phyloP scores from a whole-genome alignment of 1,139 yeast species.

The Pichia sp. region DNA sequence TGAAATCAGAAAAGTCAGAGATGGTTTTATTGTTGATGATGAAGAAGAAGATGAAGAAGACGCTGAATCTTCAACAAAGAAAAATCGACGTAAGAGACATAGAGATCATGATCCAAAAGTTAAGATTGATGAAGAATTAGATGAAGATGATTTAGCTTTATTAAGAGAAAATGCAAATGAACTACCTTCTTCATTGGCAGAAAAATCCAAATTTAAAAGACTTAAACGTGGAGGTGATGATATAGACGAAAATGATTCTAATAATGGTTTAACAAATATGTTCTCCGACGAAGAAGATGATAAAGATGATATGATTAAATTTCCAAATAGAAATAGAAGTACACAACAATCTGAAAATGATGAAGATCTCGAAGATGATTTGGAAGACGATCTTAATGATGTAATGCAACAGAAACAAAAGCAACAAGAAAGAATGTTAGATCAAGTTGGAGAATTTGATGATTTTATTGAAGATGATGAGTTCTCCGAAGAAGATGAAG shows the following conservation, averaged over 20 bases:
- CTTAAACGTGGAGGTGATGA: slow-evolving; percentile 60
- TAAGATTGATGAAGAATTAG: slow-evolving; percentile 59
- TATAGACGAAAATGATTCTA: slow-evolving; percentile 23
- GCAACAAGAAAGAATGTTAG: slow-evolving; percentile 18
- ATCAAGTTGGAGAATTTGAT: slow-evolving; percentile 71
- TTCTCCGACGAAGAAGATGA: slow-evolving; percentile 78
- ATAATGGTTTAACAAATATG: slow-evolving; percentile 59
- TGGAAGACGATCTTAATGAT: slow-evolving; percentile 31
- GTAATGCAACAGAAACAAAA: slow-evolving; percentile 24
- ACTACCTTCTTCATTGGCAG: slow-evolving; percentile 30
- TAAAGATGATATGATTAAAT: neutral
- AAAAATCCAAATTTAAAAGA: slow-evolving; percentile 62
- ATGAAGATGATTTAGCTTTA: slow-evolving; percentile 92
- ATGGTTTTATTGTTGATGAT: slow-evolving; percentile 68
- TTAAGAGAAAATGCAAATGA: slow-evolving; percentile 87
- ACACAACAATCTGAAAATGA: neutral
- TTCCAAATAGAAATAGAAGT: neutral
- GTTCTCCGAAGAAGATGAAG: slow-evolving; percentile 81
- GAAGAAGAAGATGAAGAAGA: slow-evolving; percentile 76
- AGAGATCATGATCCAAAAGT: slow-evolving; percentile 31
- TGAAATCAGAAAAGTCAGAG: slow-evolving; percentile 39
- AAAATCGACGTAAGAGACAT: slow-evolving; percentile 34
- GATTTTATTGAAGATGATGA: slow-evolving; percentile 98
- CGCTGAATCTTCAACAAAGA: slow-evolving; percentile 33
- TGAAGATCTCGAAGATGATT: slow-evolving; percentile 27